Conservation (phyloP, 2,329 filamentous ascomycete genomes). For the Chalaropsis ovoidea region DNA sequence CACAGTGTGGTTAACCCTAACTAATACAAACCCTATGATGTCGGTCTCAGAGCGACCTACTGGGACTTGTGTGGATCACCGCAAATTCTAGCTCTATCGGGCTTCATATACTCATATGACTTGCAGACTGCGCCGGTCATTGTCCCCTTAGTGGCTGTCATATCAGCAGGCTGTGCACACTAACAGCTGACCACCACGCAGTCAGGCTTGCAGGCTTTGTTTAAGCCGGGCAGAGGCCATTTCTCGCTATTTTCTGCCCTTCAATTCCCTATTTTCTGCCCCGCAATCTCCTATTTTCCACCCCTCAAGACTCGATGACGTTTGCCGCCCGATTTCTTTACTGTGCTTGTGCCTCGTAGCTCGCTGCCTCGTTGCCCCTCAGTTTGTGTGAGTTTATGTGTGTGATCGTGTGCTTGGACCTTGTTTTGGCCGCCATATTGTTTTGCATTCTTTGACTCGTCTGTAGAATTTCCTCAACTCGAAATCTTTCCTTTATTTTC, state of each 20-base stretch:
- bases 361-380: neutral
- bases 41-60: neutral
- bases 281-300: no score
- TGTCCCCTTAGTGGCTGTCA: neutral
- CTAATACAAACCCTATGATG: neutral
- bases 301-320: neutral
- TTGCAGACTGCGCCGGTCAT: neutral
- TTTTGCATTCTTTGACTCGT: neutral
- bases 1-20: no score
- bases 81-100: no score
- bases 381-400: neutral
- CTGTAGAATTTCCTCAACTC: neutral
- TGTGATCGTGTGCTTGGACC: constrained; percentile 3
- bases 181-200: neutral
- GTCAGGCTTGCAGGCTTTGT: no score
- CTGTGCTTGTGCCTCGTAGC: neutral
- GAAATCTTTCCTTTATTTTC: neutral
- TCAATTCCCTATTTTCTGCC: no score
- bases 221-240: no score
- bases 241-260: no score
- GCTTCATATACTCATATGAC: no score
- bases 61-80: no score
- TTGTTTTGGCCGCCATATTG: neutral
- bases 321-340: neutral
- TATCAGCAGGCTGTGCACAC: neutral